Evolutionary conservation across 108 stramenopile species (phyloP).

Genomic region (Nitzschia sp.): DNA sequence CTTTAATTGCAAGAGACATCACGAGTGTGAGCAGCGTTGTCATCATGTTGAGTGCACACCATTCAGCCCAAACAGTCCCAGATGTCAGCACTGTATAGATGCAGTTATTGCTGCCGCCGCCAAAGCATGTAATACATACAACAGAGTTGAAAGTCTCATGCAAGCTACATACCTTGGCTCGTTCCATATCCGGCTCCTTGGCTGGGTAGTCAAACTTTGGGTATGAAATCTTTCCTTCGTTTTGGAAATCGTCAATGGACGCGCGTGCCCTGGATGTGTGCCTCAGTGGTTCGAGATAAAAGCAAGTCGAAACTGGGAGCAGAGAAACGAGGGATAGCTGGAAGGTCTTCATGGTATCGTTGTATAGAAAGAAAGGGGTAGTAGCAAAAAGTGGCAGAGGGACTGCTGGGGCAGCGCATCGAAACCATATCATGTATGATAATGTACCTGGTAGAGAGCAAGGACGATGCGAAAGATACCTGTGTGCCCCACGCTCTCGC

Average conservation of each 20-base stretch:
- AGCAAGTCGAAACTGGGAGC: background rate
- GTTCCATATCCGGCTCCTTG: conserved; percentile 2
- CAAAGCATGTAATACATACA: too few species aligned
- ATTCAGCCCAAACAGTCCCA: too few species aligned
- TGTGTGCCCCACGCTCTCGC: background rate
- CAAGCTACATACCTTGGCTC: conserved; percentile 1
- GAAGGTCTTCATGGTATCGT: background rate
- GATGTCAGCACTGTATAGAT: too few species aligned
- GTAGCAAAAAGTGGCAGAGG: too few species aligned
- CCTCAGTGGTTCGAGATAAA: background rate
- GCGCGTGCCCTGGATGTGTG: background rate
- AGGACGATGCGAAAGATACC: background rate
- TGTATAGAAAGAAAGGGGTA: background rate
- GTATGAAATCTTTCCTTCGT: background rate
- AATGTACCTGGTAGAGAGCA: too few species aligned
- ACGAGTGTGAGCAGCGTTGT: background rate
- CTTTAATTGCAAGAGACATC: conserved; percentile 2
- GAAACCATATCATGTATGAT: too few species aligned
- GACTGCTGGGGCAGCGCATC: too few species aligned
- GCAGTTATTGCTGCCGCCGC: too few species aligned
- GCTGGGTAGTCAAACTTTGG: background rate
- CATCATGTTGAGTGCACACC: too few species aligned
- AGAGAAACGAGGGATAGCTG: background rate
- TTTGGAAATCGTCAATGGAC: background rate
- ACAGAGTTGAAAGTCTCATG: too few species aligned